Evolutionary conservation across 345 rosid genomes (phyloP), one percentile per base, ranked within the genome.

Genomic region (Acer campestre): DNA sequence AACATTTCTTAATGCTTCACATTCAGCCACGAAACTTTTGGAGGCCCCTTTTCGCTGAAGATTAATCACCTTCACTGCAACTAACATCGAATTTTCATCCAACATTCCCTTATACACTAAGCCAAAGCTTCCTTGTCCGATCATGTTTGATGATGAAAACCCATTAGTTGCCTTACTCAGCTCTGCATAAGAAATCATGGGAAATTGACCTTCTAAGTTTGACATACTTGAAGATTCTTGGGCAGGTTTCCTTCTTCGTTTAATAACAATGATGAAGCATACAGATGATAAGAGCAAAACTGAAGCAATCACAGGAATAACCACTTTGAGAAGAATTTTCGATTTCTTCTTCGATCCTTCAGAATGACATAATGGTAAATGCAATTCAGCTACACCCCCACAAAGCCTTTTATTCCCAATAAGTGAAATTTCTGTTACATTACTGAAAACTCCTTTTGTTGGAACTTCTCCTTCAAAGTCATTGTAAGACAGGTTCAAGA

Each of bases 11-110:
- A 90, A 59, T 0, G 86, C 77, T 77, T 88, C 71, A 67, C 89
- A 87, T 77, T 88, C 90, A 14, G 87, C 85, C 20, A 85, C 10
- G 38, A 87, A 90, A 17, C 89, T 90, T 78, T 77, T 79, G 3
- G 42, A 73, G 27, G 87, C 93, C 68, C 86, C 88, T 71, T 22
- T 78, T 61, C 16, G 73, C 16, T 53, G 10, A 67, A 87, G 81
- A 51, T 90, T 82, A 40, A 90, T 7, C 58, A 88, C 87, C 75
- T 87, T 87, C 22, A 83, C 73, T 10, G 85, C 86, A 25, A 81
- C 69, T 10, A 23, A 25, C 11, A 0, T 67, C 63, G 62, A 46
- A 7, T 27, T 5, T 23, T 74, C 62, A 22, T 53, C 75, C 11
- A 86, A 73, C 49, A n/a, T 27, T 79, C 85, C 85, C 46, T 77